These are phyloP conservation scores for Stereum hirsutum DNA, from an alignment of 1,284 basidiomycete species.

Conservation along the genomic window DNA sequence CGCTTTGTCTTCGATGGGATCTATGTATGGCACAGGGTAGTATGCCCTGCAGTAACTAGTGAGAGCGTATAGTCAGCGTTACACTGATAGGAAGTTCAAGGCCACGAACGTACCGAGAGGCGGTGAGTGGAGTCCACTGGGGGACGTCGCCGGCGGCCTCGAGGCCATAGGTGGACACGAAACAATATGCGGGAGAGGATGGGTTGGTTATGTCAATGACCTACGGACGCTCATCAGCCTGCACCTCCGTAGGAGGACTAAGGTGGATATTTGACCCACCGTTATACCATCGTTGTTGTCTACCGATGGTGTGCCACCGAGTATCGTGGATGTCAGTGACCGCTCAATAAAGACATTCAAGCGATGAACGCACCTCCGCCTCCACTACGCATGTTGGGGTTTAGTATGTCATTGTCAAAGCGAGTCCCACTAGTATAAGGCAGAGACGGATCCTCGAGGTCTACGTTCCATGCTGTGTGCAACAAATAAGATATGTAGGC, in stretches of 20 bases:
- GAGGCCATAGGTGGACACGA: conserved; percentile 11
- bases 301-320: conserved; percentile 8
- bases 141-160: background rate
- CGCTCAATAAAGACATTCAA: background rate
- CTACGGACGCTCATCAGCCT: too few species aligned
- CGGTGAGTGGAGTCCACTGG: conserved; percentile 14
- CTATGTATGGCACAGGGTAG: conserved; percentile 10
- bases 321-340: background rate
- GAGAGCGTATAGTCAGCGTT: too few species aligned
- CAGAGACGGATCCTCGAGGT: conserved; percentile 4
- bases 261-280: too few species aligned
- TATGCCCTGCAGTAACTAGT: too few species aligned
- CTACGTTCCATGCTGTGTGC: conserved; percentile 8
- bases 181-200: conserved; percentile 23
- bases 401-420: conserved; percentile 4
- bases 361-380: conserved; percentile 18
- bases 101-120: conserved; percentile 20
- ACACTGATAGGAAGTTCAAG: too few species aligned
- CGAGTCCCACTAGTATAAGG: conserved; percentile 3
- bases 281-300: conserved; percentile 33
- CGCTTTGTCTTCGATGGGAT: background rate
- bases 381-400: conserved; percentile 18
- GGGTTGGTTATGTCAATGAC: conserved; percentile 32
- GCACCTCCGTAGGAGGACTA: too few species aligned
- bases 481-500: conserved; percentile 20